Base-by-base conservation (phyloP, 192 early-diverging fungal species). In the Backusella luteola region DNA sequence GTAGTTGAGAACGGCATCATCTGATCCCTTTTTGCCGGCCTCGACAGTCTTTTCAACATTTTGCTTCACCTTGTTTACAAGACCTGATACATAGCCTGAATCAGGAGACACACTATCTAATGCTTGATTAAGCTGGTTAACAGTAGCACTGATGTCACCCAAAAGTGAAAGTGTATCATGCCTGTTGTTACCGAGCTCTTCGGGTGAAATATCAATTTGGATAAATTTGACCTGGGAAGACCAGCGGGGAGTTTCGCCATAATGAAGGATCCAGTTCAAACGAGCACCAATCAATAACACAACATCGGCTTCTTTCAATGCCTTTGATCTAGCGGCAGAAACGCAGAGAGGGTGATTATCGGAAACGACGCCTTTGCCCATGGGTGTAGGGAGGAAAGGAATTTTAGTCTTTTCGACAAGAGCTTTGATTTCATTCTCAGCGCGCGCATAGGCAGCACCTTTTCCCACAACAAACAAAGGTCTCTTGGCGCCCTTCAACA, bases 231-330 rank as follows among this genome's bases (percentile, higher is more conserved):
- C 88, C 12, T 82, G 49, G 21, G 77, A 29, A 26, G 67, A 75
- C 80, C 88, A 93, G 29, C 87, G 85, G 23, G 87, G 87, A 9
- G 85, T 66, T 26, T 75, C 72, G 17, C 93, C 93, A 79, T 91
- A 94, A 44, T 93, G 91, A 53, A 94, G 80, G 32, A 94, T 91
- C 93, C 93, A 94, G 79, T 94, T 94, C 39, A 94, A 68, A 70
- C 85, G 79, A 0, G 91, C 93, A 46, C 93, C 93, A 36, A 93
- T 78, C 34, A 94, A 74, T 14, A 94, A 35, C 3, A 94, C 82
- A 21, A 94, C 90, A 75, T 94, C 93, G 6, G 92, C 89, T 34
- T 84, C 82, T n/a, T 78, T 76, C 56, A 94, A 83, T 11, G 92
- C 93, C 19, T 83, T 78, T 7, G 89, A 90, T 17, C 93, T 80